Conservation (phyloP, 73 alveolate genomes). For the Paraurostyla sp. region DNA sequence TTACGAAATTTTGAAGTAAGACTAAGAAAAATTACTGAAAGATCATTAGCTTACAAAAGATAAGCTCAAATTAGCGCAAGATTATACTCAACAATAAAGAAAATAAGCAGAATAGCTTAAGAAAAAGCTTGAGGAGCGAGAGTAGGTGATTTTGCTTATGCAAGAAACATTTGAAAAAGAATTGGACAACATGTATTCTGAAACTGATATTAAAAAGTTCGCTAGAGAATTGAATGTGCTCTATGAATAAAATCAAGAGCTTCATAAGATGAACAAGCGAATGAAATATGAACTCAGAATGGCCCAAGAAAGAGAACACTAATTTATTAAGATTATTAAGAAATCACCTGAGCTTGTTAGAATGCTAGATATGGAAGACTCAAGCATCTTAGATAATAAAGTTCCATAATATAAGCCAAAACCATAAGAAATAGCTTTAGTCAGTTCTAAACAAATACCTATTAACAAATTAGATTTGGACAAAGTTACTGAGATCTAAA, state of each 20-base stretch:
- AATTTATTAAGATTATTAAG: slow-evolving; percentile 45
- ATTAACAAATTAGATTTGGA: slow-evolving; percentile 42
- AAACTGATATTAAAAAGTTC: slow-evolving; percentile 35
- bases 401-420: not conserved
- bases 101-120: not conserved
- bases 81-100: not conserved
- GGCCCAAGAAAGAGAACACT: slow-evolving; percentile 46
- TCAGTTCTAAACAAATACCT: slow-evolving; percentile 43
- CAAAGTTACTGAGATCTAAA: slow-evolving; percentile 18
- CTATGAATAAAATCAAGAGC: slow-evolving; percentile 42
- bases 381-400: slow-evolving; percentile 12
- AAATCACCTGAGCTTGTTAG: slow-evolving; percentile 44
- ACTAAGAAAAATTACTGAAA: slow-evolving; percentile 28
- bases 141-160: slow-evolving; percentile 18
- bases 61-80: slow-evolving; percentile 19
- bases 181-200: slow-evolving; percentile 12
- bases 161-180: slow-evolving; percentile 49
- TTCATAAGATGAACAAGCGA: slow-evolving; percentile 48
- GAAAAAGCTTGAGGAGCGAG: slow-evolving; percentile 39
- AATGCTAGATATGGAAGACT: slow-evolving; percentile 56
- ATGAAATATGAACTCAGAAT: slow-evolving; percentile 50
- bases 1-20: slow-evolving; percentile 22
- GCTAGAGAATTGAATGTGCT: slow-evolving; percentile 45
- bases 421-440: slow-evolving; percentile 25
- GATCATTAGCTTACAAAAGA: slow-evolving; percentile 22